A percentile compares a stretch with the other conserved stretches of the same genome.
Conservation (phyloP, 2,329 filamentous ascomycete genomes). For the Claviceps pazoutovae region DNA sequence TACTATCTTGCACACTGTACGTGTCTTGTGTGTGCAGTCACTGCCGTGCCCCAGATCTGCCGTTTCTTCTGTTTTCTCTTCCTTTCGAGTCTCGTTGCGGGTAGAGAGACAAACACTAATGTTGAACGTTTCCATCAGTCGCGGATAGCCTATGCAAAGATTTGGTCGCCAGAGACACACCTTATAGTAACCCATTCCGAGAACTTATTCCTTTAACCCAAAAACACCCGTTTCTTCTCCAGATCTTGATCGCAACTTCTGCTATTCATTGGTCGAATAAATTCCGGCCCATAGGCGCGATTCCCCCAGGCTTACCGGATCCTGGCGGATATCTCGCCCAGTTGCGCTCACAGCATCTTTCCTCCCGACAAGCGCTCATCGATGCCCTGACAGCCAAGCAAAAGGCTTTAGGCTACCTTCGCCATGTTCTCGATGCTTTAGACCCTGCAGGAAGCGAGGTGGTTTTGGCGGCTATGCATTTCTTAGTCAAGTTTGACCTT, state of each 20-base stretch:
- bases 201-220: slow-evolving; percentile 33
- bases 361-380: slow-evolving; percentile 26
- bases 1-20: slow-evolving; percentile 38
- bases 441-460: slow-evolving; percentile 30
- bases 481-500: slow-evolving; percentile 38
- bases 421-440: slow-evolving; percentile 24
- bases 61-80: neutral
- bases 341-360: slow-evolving; percentile 24
- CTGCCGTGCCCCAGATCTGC: neutral
- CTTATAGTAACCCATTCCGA: slow-evolving; percentile 32
- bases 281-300: slow-evolving; percentile 20
- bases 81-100: neutral
- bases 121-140: slow-evolving; percentile 18
- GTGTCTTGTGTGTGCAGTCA: slow-evolving; percentile 9
- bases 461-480: slow-evolving; percentile 32
- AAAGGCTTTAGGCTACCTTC: slow-evolving; percentile 30
- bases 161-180: slow-evolving; percentile 34
- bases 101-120: slow-evolving; percentile 9
- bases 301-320: slow-evolving; percentile 18
- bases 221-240: slow-evolving; percentile 30
- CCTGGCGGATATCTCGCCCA: slow-evolving; percentile 23
- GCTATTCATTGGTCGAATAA: slow-evolving; percentile 35
- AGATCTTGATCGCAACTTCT: slow-evolving; percentile 35
- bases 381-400: slow-evolving; percentile 34
- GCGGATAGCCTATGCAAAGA: slow-evolving; percentile 38